Percentiles rank a stretch among this genome's conserved stretches.
Evolutionary conservation across 805 yeast genomes (phyloP).

Genomic region (Jamesozyma spencerorum): DNA sequence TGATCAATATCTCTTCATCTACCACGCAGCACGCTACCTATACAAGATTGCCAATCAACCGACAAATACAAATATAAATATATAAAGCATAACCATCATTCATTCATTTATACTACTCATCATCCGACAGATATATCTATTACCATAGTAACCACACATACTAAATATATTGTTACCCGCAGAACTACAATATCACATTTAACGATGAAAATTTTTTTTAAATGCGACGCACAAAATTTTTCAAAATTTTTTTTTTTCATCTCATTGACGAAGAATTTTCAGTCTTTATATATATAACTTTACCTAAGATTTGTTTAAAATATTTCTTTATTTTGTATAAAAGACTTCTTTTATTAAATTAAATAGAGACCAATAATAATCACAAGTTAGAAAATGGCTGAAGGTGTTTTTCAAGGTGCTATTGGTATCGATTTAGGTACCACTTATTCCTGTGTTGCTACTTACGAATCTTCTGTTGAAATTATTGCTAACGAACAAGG

Average conservation of each 20-base stretch:
- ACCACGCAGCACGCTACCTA: conserved; percentile 26
- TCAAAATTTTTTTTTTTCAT: neutral
- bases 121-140: too few species aligned
- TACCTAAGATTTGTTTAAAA: too few species aligned
- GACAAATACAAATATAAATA: too few species aligned
- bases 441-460: conserved; percentile 74
- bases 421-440: conserved; percentile 98
- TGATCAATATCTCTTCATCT: conserved; percentile 28
- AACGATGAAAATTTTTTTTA: too few species aligned
- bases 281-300: neutral
- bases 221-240: neutral
- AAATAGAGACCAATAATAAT: neutral
- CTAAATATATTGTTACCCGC: too few species aligned
- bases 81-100: too few species aligned
- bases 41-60: too few species aligned
- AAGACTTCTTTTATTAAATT: neutral
- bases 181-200: too few species aligned
- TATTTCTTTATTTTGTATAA: neutral
- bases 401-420: conserved; percentile 99
- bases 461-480: conserved; percentile 68
- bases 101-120: too few species aligned
- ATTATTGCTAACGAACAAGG: too few species aligned
- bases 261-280: neutral
- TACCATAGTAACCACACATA: too few species aligned
- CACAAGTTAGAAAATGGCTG: conserved; percentile 53